Evolutionary conservation across 176 grass and related monocot species (phyloP), one percentile per base, ranked within the genome.

Genomic region (Paspalum vaginatum): DNA sequence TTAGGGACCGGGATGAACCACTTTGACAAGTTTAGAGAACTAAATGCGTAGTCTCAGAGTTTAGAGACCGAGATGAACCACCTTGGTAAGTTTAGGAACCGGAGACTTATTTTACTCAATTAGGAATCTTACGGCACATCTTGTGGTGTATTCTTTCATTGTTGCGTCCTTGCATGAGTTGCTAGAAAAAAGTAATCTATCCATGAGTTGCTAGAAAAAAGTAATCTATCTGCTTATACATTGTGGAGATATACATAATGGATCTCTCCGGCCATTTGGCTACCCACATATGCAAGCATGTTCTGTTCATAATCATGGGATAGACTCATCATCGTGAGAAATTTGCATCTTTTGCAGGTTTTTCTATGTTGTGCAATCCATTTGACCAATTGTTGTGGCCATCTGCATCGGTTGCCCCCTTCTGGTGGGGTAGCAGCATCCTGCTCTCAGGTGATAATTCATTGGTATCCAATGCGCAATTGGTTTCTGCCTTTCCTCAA

Each of bases 171-270:
- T 65, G 16, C 38, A n/a, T 17, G 63, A 18, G 63, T 22, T 44
- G 65, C 10, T 40, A 20, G n/a, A 8, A 55, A 22, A n/a, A n/a
- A n/a, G n/a, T n/a, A n/a, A n/a, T n/a, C n/a, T n/a, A n/a, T 44
- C 81, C 61, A 52, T 2, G 62, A 43, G 22, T 81, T 38, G 40
- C 70, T 61, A 44, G 44, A 25, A 68, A 74, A 67, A 80, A 81
- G 16, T 18, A 20, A 18, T 38, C 22, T 71, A 20, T 63, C 5
- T 60, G 42, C 42, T 9, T 26, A 2, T 61, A 17, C 25, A 62
- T 15, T 80, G 40, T 66, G 46, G 62, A 64, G 55, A 52, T 51
- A 21, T 62, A 27, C 32, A 49, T 7, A 38, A 12, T 65, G 18
- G 66, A 63, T 55, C 39, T 38, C 16, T 21, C 27, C n/a, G n/a